These are phyloP conservation scores for Dipteronia sinensis DNA, from an alignment of 345 rosid genomes.

Conservation along the genomic window DNA sequence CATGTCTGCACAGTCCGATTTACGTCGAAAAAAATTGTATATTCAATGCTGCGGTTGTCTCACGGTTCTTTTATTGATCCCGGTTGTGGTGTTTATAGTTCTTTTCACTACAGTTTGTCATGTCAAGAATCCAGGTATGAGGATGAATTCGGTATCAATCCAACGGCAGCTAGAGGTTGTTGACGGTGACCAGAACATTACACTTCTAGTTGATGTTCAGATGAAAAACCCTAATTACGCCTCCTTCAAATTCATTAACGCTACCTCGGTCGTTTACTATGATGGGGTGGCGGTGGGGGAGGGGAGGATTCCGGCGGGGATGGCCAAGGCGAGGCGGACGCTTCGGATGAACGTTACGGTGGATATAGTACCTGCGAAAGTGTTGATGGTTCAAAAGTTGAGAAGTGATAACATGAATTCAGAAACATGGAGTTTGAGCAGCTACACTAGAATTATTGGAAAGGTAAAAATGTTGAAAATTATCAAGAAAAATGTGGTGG, in stretches of 20 bases:
- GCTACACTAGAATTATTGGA: constrained; percentile 37
- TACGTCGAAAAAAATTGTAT: constrained; percentile 19
- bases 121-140: constrained; percentile 37
- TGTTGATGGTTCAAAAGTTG: constrained; percentile 14
- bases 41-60: constrained; percentile 47
- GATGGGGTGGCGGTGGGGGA: constrained; percentile 38
- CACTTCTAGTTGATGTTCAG: constrained; percentile 41
- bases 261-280: constrained; percentile 27
- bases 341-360: constrained; percentile 42
- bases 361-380: constrained; percentile 28
- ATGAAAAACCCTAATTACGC: constrained; percentile 56
- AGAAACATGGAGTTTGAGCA: constrained; percentile 30
- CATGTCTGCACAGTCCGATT: constrained; percentile 7
- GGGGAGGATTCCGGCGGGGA: constrained; percentile 32
- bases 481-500: constrained; percentile 33
- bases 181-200: constrained; percentile 31
- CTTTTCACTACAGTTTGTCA: constrained; percentile 41
- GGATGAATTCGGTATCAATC: constrained; percentile 27
- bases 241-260: constrained; percentile 32
- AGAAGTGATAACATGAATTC: not conserved
- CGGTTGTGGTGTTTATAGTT: constrained; percentile 26
- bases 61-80: constrained; percentile 39
- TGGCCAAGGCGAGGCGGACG: constrained; percentile 41
- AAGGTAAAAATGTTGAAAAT: constrained; percentile 38
- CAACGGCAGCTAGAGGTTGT: constrained; percentile 4